Evolutionary conservation across 2,329 filamentous ascomycete species (phyloP), one percentile per base, ranked within the genome.

Genomic region (Hysterium pulicare): DNA sequence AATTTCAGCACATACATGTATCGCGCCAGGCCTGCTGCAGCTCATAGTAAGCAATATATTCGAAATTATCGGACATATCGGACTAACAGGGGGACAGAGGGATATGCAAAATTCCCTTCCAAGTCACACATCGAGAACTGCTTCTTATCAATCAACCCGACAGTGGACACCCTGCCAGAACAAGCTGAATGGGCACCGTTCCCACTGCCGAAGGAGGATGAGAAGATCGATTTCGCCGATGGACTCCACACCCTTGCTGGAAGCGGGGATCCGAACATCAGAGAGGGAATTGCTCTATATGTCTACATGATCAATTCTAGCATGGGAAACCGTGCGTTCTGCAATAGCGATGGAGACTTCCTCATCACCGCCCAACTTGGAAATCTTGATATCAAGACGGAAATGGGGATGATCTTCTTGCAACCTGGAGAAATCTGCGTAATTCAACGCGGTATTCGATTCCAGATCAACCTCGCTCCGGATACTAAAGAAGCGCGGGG

Each of bases 201-300:
- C 34, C 54, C 61, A 5, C 49, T 67, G 3, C 64, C 62, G 1
- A 55, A 56, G 22, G 60, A 60, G 7, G 56, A 61, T 19, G 62
- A 67, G 28, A 61, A 67, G 33, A 62, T 73, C 16, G 72, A 75
- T 38, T 77, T 76, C 47, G 56, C 71, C 9, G 60, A 73, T 44
- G 74, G 75, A 5, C 58, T 78, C 10, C 71, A 73, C 51, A 75
- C 74, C 2, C 58, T 78, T 7, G 71, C 65, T 17, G 75, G 75
- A 4, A 71, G 71, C 20, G 75, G 75, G 7, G 74, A 77, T 32
- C 70, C 75, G 4, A 77, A 71, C n/a, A 62, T 73, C 21, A 62
- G 66, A 41, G 72, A 77, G 42, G 74, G 75, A 5, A 57, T 77
- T 17, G 74, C 74, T 3, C 59, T 73, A 1, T 73, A 76, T 50